Evolutionary conservation across 257 asterid genomes (phyloP), one percentile per base, ranked within the genome.

Genomic region (Echites panduratus): DNA sequence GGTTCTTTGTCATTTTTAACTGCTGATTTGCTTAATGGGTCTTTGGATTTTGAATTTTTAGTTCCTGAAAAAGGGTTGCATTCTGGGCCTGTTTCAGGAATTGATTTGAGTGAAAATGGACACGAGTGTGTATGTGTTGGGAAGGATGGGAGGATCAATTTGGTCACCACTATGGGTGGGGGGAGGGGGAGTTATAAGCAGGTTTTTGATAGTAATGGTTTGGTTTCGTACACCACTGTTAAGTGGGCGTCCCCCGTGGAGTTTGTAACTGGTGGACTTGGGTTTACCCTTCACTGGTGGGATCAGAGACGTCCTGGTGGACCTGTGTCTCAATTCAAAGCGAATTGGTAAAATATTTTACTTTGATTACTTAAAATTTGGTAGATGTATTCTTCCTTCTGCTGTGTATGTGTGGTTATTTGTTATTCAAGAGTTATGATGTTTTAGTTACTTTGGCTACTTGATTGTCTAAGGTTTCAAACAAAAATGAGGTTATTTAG

Each of bases 201-300:
- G 81, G 85, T 87, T 56, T 93, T 79, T 76, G 91, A 91, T 73
- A 84, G 94, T 47, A 80, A 80, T 75, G 97, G 97, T 2, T 77
- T 91, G 88, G 90, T 89, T 68, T 81, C 92, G 16, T 93, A 91
- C 73, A 84, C 79, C 4, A 75, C 98, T 4, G 96, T 86, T 50
- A 91, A 87, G 79, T 93, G 97, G 98, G 98, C 96, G 2, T 89
- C 96, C 0, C 96, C 96, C 1, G 80, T 73, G 70, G 98, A 93
- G 80, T 93, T 93, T 75, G 94, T 88, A 66, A 91, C 96, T 8
- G 97, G 97, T 49, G 90, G 95, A 8, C 88, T 91, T 69, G 98
- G 97, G 14, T 91, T 81, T 79, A 85, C 93, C 10, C 88, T 93
- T 54, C 95, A 87, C 32, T 93, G 94, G 98, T 93, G 98, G 98